Conservation (phyloP, 306 rosid species). For the Gillenia trifoliata region DNA sequence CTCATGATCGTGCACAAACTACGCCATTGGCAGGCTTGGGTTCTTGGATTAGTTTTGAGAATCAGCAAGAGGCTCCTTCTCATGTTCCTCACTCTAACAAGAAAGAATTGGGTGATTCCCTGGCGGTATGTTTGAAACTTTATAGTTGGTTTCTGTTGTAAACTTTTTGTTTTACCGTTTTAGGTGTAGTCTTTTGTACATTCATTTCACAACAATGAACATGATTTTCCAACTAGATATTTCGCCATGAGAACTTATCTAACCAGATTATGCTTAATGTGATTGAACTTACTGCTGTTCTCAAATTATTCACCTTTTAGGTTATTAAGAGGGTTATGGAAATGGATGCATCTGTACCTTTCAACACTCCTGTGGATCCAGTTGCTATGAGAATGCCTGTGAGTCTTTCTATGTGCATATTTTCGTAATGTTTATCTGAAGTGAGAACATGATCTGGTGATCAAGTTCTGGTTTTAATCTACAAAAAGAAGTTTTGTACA, state of each 20-base stretch:
- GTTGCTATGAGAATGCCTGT: constrained; percentile 64
- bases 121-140: constrained; percentile 39
- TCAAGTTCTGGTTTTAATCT: too few species aligned
- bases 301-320: constrained; percentile 19
- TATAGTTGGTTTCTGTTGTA: constrained; percentile 6
- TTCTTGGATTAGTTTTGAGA: too few species aligned
- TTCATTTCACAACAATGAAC: background rate
- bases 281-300: background rate
- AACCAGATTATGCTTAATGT: background rate
- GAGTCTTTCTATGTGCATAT: constrained; percentile 18
- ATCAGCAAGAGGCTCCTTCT: background rate
- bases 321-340: constrained; percentile 59
- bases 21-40: too few species aligned
- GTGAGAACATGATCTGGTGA: background rate
- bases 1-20: constrained; percentile 14
- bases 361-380: constrained; percentile 66
- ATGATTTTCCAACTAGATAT: background rate
- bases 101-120: constrained; percentile 53
- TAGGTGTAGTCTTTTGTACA: background rate
- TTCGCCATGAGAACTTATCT: background rate
- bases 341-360: constrained; percentile 73
- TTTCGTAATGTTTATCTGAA: background rate
- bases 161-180: background rate
- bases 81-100: constrained; percentile 32
- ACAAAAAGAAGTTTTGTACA: too few species aligned